Evolutionary conservation across 139 green algal species (phyloP), one percentile per base, ranked within the genome.

Genomic region (Coelastrella sp.): DNA sequence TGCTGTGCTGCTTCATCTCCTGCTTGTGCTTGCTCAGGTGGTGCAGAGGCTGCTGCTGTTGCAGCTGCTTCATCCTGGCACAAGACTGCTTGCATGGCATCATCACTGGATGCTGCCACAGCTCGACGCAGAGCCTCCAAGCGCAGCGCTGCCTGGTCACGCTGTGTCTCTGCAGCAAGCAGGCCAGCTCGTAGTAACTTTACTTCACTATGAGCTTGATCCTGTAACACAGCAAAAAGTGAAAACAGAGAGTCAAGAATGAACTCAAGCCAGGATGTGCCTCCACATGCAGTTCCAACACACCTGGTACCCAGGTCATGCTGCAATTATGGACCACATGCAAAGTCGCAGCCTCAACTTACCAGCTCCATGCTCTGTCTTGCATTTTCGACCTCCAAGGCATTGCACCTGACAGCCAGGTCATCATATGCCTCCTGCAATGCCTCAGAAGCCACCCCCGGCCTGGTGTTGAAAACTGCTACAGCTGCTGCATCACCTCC

Each of bases 311-410:
- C n/a, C n/a, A n/a, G n/a, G n/a, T n/a, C n/a, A n/a, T n/a, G n/a
- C n/a, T n/a, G n/a, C n/a, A n/a, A n/a, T n/a, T n/a, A n/a, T n/a
- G n/a, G n/a, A n/a, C n/a, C n/a, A n/a, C n/a, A n/a, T n/a, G n/a
- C n/a, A n/a, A n/a, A n/a, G n/a, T n/a, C n/a, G n/a, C n/a, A n/a
- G n/a, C n/a, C n/a, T n/a, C 40, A 71, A 13, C 93, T 51, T 66
- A 96, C 94, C 89, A 93, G 69, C 71, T 96, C 85, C 59, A 96
- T 82, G 8, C 87, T 86, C 25, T 96, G 85, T 30, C 87, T 85
- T 9, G 89, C 79, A 66, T 92, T 92, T 3, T 96, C 90, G 32
- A 89, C 41, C 63, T 95, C 90, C 73, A 96, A 72, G 19, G n/a
- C 30, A 37, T 41, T 76, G 81, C 50, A 32, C 4, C 27, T 25